Base-by-base conservation (phyloP, 1,139 yeast species). In the Blastobotrys petasosporus region DNA sequence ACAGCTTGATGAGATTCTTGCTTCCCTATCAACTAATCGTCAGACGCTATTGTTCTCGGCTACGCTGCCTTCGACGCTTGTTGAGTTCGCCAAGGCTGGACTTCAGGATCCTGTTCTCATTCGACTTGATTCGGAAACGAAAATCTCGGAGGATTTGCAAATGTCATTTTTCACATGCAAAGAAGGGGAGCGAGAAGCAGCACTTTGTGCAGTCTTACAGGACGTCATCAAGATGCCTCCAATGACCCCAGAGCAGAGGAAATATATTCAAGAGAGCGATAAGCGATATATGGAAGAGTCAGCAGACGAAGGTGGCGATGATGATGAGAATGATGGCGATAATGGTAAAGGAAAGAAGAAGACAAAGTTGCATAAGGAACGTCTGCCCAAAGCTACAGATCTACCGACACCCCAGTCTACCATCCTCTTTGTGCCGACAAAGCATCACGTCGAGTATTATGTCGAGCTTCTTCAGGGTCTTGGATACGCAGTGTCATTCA, bases 21-120 rank as follows among this genome's bases (percentile, higher is more conserved):
- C 88, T 1, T 75, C 94, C 0, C 74, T 92, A 50, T 95, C 97
- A 0, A 66, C 87, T 12, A 73, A 75, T 35, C 77, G 97, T 62
- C 98, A 94, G 66, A 84, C 97, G 0, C 70, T 92, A 43, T 71
- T 94, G 53, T 94, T 94, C 57, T 86, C 96, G 33, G 99, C 99
- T 1, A 94, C 99, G 0, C 75, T 94, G 50, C 99, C 99, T 5
- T 79, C 84, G 52, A 79, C 94, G 0, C 75, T 92, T 56, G 96
- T 94, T 25, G 97, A 92, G 58, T 92, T 92, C 68, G 98, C 98
- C 43, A 90, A 90, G 61, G 97, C 98, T 3, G 98, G 98, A 8
- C 74, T 92, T 43, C 77, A 82, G 2, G 92, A 88, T 60, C 98
- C 99, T 0, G 88, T 87, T 12, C 76, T 92, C 52, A 95, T 92